phyloP scores from a whole-genome alignment of 2,329 filamentous ascomycete species.

The Cladosporium oxysporum region DNA sequence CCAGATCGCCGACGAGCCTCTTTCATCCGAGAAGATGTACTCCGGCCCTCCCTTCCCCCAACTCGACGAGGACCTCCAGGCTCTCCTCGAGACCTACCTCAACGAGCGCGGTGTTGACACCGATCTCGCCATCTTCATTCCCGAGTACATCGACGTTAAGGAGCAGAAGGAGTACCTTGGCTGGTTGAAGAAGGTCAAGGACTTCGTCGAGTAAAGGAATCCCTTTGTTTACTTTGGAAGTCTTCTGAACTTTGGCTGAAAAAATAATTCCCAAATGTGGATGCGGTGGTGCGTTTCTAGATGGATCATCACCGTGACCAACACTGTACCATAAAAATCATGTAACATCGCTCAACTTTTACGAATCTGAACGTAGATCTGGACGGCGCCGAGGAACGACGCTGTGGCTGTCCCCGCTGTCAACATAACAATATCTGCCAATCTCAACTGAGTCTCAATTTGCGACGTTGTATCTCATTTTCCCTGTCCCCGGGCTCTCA shows the following conservation, averaged over 20 bases:
- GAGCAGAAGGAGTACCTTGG: conserved; percentile 95
- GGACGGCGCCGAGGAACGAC: not conserved
- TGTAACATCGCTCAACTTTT: conserved; percentile 12
- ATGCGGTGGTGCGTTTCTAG: not conserved
- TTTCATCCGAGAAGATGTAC: conserved; percentile 68
- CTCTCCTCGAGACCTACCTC: conserved; percentile 87
- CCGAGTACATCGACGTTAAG: conserved; percentile 97
- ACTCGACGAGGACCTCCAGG: conserved; percentile 93
- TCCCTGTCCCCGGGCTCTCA: not conserved
- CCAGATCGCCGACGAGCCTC: conserved; percentile 55
- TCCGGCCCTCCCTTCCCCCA: conserved; percentile 89
- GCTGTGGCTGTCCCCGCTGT: not conserved
- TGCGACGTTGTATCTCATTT: not conserved
- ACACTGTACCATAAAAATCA: conserved; percentile 13
- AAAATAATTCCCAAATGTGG: not conserved
- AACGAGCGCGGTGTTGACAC: conserved; percentile 92
- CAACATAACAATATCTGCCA: not conserved
- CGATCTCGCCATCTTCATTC: conserved; percentile 83
- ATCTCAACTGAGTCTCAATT: not conserved
- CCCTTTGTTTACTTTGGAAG: not conserved
- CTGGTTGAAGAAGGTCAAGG: conserved; percentile 85
- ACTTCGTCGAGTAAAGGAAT: conserved; percentile 65
- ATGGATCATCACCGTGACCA: not conserved
- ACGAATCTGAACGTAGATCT: not conserved
- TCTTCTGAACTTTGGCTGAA: not conserved